Evolutionary conservation across 257 asterid species (phyloP), one percentile per base, ranked within the genome.

Genomic region (Lycium ferocissimum): DNA sequence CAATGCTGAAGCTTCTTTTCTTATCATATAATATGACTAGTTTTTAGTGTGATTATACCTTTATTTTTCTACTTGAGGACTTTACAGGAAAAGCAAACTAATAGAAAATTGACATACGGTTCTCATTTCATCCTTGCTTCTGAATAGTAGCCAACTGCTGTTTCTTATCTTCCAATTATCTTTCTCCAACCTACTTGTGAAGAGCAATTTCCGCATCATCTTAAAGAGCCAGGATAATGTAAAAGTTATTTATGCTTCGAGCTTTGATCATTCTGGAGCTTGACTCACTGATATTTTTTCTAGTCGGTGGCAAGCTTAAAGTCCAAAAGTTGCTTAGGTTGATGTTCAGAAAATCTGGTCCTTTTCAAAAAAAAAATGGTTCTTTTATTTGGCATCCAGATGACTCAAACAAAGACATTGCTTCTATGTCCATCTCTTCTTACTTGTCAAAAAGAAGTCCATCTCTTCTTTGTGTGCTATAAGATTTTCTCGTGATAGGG

Each of bases 351-450:
- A 20, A 26, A 51, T 51, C 63, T 76, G 45, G 4, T 26, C 35
- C 72, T 10, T 20, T 26, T 10, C 4, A 14, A 54, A 14, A 13
- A 54, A 13, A 54, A 54, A 12, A 18, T 54, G 72, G 18, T 26
- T 65, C 72, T 10, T 62, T 76, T 51, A 51, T 76, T 26, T 76
- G 82, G 82, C 20, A 51, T 76, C 82, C 47, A 51, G 63, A 76
- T 76, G 81, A 76, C 20, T 76, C 47, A 9, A 26, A 51, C 63
- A 15, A 53, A 51, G 45, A n/a, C 80, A 51, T 51, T 78, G 65
- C 82, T 53, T 76, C 47, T 26, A 26, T 73, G 20, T 49, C 81
- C 63, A 75, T 75, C 62, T 72, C n/a, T 22, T 54, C 12, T 18
- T 69, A 71, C 35, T 18, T 45, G 11, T 47, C 12, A 73, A 20